These are phyloP conservation scores for Arthrobotrys pseudoclavata DNA, from an alignment of 2,329 filamentous ascomycete genomes.

Conservation along the genomic window DNA sequence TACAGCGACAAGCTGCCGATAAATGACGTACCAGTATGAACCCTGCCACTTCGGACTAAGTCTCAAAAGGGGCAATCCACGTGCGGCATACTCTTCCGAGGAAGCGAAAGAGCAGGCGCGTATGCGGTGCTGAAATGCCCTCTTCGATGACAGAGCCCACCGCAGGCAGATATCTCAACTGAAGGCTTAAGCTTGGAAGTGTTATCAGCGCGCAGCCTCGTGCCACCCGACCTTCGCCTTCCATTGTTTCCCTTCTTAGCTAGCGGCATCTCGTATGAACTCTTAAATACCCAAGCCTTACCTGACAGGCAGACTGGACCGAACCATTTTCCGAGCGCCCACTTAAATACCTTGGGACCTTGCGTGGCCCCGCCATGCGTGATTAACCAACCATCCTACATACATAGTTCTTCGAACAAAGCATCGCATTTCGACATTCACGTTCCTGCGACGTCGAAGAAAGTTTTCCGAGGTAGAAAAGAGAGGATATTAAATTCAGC, in stretches of 20 bases:
- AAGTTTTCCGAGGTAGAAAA: background rate
- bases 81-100: constrained; percentile 47
- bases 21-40: constrained; percentile 28
- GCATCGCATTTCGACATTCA: background rate
- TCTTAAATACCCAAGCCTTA: background rate
- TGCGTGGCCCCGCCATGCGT: constrained; percentile 47
- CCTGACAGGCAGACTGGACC: constrained; percentile 14
- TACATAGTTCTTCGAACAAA: constrained; percentile 11
- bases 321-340: constrained; percentile 29
- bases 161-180: background rate
- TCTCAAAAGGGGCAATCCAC: constrained; percentile 30
- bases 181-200: background rate
- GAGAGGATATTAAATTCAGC: background rate
- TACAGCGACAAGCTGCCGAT: background rate
- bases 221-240: constrained; percentile 12
- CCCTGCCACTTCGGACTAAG: background rate
- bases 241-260: background rate
- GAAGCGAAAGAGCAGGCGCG: constrained; percentile 34
- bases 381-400: constrained; percentile 29
- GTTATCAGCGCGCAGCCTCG: constrained; percentile 24
- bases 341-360: constrained; percentile 46
- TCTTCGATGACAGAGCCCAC: constrained; percentile 27
- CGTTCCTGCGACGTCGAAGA: background rate
- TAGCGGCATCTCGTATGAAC: constrained; percentile 27
- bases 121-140: constrained; percentile 21